phyloP scores from a whole-genome alignment of 202 grass and related monocot genomes.

The Setaria viridis region DNA sequence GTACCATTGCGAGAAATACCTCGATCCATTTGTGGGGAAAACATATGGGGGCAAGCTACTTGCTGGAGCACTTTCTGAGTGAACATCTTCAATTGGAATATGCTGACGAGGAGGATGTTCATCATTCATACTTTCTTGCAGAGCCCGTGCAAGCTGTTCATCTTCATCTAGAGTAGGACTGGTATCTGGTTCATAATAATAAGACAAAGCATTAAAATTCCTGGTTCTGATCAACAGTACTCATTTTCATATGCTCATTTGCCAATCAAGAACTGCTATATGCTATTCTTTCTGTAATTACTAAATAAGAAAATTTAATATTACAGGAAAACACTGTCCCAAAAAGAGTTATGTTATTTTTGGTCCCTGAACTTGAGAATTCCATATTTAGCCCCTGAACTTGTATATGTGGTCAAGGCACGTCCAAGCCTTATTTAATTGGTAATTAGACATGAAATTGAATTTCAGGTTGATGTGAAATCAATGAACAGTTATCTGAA shows the following conservation, averaged over 20 bases:
- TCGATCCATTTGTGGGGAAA: slow-evolving; percentile 47
- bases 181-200: slow-evolving; percentile 52
- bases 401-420: slow-evolving; percentile 11
- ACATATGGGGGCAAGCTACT: slow-evolving; percentile 46
- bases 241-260: slow-evolving; percentile 31
- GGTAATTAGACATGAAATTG: slow-evolving; percentile 6
- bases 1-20: slow-evolving; percentile 54
- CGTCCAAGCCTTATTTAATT: neutral
- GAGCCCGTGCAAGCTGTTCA: slow-evolving; percentile 82
- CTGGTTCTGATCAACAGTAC: slow-evolving; percentile 24
- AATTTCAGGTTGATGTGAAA: neutral
- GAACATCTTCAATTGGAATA: slow-evolving; percentile 43
- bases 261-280: slow-evolving; percentile 28
- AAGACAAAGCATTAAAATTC: slow-evolving; percentile 18
- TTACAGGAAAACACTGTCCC: slow-evolving; percentile 7
- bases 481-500: slow-evolving; percentile 20
- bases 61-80: slow-evolving; percentile 45
- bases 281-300: slow-evolving; percentile 23
- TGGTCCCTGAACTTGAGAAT: neutral
- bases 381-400: neutral
- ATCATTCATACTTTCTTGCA: slow-evolving; percentile 85
- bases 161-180: slow-evolving; percentile 65
- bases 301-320: slow-evolving; percentile 37
- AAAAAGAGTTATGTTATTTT: neutral
- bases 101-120: slow-evolving; percentile 60